phyloP scores from a whole-genome alignment of 257 asterid genomes.

The Solanum chmielewskii region DNA sequence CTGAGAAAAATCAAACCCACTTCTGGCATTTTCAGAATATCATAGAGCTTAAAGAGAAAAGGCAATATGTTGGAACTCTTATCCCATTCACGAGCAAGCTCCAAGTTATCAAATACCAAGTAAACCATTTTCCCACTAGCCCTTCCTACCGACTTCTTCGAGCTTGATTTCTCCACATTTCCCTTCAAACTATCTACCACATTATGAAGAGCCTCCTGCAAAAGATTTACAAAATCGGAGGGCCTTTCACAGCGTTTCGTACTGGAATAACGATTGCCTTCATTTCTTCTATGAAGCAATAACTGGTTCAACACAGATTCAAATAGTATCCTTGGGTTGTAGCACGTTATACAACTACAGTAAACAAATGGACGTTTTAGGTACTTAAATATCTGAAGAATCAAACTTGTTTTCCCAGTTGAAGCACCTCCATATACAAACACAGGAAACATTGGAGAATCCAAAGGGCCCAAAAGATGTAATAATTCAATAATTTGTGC shows the following conservation, averaged over 20 bases:
- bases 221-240: slow-evolving; percentile 69
- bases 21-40: slow-evolving; percentile 64
- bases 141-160: slow-evolving; percentile 33
- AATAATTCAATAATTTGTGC: slow-evolving; percentile 50
- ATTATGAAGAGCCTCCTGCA: slow-evolving; percentile 55
- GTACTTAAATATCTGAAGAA: slow-evolving; percentile 51
- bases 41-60: slow-evolving; percentile 59
- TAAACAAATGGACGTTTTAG: slow-evolving; percentile 71
- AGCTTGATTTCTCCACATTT: slow-evolving; percentile 26
- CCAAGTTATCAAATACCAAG: slow-evolving; percentile 70
- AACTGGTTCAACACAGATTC: slow-evolving; percentile 87
- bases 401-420: slow-evolving; percentile 66
- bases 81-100: slow-evolving; percentile 72
- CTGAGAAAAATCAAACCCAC: slow-evolving; percentile 78
- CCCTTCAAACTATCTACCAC: slow-evolving; percentile 38
- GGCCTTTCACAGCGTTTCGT: slow-evolving; percentile 77
- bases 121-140: slow-evolving; percentile 68
- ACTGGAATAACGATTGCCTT: slow-evolving; percentile 54
- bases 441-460: slow-evolving; percentile 69
- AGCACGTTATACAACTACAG: slow-evolving; percentile 62
- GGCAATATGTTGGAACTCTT: slow-evolving; percentile 43
- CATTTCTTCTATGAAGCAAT: slow-evolving; percentile 64
- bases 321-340: slow-evolving; percentile 65
- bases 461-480: slow-evolving; percentile 56
- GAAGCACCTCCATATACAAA: slow-evolving; percentile 84